phyloP scores from a whole-genome alignment of 495 filamentous ascomycete genomes.

The Aspergillus affinis region DNA sequence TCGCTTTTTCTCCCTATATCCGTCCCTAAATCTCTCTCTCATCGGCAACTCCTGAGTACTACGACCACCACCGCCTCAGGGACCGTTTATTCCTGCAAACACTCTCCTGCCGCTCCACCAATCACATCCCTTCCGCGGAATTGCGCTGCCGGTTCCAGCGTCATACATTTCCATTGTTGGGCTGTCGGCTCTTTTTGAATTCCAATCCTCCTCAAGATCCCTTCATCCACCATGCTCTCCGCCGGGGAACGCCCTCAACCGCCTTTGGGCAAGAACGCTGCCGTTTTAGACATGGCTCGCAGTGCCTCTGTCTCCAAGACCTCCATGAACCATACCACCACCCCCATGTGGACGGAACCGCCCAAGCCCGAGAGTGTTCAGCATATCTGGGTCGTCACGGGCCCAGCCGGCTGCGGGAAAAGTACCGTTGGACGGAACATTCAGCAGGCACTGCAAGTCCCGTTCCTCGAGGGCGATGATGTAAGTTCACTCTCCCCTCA shows the following conservation, averaged over 20 bases:
- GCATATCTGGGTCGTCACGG: conserved; percentile 97
- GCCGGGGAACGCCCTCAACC: conserved; percentile 40
- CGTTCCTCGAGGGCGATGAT: conserved; percentile 94
- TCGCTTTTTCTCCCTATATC: conserved; percentile 1
- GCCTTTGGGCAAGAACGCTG: conserved; percentile 21
- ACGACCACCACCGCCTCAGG: background rate
- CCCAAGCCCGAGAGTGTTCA: conserved; percentile 44
- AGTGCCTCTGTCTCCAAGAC: conserved; percentile 16
- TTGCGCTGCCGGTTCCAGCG: background rate
- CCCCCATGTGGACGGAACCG: conserved; percentile 21
- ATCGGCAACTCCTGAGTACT: too few species aligned
- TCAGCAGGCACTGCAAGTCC: conserved; percentile 65
- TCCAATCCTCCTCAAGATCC: background rate
- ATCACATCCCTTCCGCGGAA: background rate
- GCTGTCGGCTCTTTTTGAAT: background rate
- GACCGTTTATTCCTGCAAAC: background rate
- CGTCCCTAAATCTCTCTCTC: background rate
- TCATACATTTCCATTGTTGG: conserved; percentile 9
- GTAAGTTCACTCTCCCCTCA: conserved; percentile 54
- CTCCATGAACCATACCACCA: conserved; percentile 23
- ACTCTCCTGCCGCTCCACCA: conserved; percentile 1
- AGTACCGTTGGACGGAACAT: conserved; percentile 85
- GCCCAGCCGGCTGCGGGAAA: conserved; percentile 95
- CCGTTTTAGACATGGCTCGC: conserved; percentile 26
- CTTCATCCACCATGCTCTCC: conserved; percentile 43